These are phyloP conservation scores for Cryptococcus neoformans DNA, from an alignment of 1,284 basidiomycete species.

Conservation along the genomic window DNA sequence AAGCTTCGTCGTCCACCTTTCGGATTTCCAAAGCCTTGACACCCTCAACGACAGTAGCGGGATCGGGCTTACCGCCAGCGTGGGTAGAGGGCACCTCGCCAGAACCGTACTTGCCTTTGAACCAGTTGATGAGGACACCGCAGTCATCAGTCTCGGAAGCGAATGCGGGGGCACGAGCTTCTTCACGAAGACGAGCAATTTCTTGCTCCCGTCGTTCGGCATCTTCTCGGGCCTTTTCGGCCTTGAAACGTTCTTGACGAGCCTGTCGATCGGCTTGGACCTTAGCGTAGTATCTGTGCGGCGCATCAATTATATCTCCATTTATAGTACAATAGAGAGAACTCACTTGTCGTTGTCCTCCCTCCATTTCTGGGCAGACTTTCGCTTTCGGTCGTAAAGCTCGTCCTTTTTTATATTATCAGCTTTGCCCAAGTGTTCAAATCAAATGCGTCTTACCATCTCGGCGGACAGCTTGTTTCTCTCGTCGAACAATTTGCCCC, in stretches of 20 bases:
- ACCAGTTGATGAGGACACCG: constrained; percentile 67
- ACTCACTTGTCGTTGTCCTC: constrained; percentile 68
- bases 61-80: constrained; percentile 27
- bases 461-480: constrained; percentile 70
- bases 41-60: constrained; percentile 57
- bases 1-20: constrained; percentile 66
- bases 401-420: constrained; percentile 52
- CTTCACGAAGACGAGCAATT: constrained; percentile 79
- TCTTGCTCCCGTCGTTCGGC: constrained; percentile 76
- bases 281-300: constrained; percentile 63
- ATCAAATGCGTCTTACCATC: constrained; percentile 47
- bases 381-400: constrained; percentile 76
- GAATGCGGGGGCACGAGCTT: constrained; percentile 87
- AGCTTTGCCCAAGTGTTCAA: no score
- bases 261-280: constrained; percentile 71
- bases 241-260: constrained; percentile 73
- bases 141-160: constrained; percentile 96
- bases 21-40: constrained; percentile 82
- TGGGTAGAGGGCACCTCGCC: constrained; percentile 41
- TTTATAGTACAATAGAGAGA: background rate
- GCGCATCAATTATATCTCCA: background rate
- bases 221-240: constrained; percentile 80
- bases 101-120: constrained; percentile 67
- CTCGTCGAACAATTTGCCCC: constrained; percentile 84
- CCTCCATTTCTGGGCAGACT: constrained; percentile 65